These are phyloP conservation scores for Mycena venus DNA, from an alignment of 768 basidiomycete species.

Conservation along the genomic window DNA sequence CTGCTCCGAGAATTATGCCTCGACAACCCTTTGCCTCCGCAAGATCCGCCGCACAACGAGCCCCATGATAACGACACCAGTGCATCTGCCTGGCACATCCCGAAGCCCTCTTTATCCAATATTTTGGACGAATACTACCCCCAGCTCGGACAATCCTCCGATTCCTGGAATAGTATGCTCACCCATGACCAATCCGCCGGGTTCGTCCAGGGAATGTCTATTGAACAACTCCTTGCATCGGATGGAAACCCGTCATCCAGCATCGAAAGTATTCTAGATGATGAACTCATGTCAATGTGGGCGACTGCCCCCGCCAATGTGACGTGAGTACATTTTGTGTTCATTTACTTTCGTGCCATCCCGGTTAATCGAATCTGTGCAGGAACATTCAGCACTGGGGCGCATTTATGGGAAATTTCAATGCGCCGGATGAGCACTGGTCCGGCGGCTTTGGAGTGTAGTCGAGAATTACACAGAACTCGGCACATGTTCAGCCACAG, in stretches of 20 bases:
- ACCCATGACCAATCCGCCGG: neutral
- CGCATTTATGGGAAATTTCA: neutral
- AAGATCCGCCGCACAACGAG: neutral
- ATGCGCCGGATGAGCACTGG: neutral
- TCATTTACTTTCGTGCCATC: no score
- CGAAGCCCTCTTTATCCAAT: neutral
- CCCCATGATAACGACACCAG: neutral
- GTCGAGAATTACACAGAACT: no score
- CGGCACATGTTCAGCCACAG: no score
- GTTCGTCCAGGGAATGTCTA: neutral
- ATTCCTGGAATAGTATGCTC: neutral
- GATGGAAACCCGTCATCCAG: neutral
- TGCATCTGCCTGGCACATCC: neutral
- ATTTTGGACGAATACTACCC: no score
- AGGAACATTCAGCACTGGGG: constrained; percentile 1
- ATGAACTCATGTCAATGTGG: constrained; percentile 30
- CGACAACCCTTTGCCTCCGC: neutral
- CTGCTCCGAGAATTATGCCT: constrained; percentile 13
- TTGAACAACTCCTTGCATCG: constrained; percentile 14
- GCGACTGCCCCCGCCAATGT: constrained; percentile 3
- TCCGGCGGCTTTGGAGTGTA: neutral
- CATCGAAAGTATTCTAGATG: constrained; percentile 5
- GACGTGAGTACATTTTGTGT: neutral
- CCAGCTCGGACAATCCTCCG: neutral
- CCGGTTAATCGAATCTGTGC: no score